Evolutionary conservation across 2,329 filamentous ascomycete genomes (phyloP), one percentile per base, ranked within the genome.

Genomic region (Tolypocladium sp.): DNA sequence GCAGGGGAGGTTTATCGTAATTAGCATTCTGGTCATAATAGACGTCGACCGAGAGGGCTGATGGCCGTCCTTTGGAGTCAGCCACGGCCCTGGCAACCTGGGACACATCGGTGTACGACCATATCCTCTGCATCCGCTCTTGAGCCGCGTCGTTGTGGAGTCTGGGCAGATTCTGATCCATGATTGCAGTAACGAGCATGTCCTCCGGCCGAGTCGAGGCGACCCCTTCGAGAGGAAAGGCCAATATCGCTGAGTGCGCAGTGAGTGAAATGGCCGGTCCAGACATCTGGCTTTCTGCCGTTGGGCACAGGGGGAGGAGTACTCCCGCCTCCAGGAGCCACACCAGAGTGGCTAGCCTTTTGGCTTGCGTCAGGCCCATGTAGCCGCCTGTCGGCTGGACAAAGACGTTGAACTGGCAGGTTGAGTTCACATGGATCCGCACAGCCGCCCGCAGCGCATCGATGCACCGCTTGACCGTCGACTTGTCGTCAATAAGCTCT

Each of bases 401-500:
- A 12, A 55, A 54, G 13, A 61, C 63, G 55, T 58, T 60, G 58
- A 63, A 62, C 27, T 62, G 61, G 57, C 66, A 69, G 2, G 65
- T 64, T 20, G 66, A 67, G 62, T 69, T 69, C 58, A 60, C 55
- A 58, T 68, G 64, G 13, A 68, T 62, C 33, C 58, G 59, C 41
- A 67, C 25, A 6, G 55, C 52, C 4, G 42, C 40, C 13, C 63
- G 66, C 9, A 69, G 58, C 9, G 58, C 44, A 2, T 6, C 51
- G 22, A 63, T 30, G 46, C 52, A 33, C 46, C 41, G 54, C 30
- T 60, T 44, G 22, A 59, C 27, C 2, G 22, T 51, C 10, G 58
- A 53, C 15, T 56, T 17, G 8, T 12, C 13, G 15, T 58, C 27
- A 51, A 53, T 12, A 1, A 38, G n/a, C 15, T 38, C 58, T 37